Evolutionary conservation across 768 basidiomycete genomes (phyloP), one percentile per base, ranked within the genome.

Genomic region (Podaxis sp.): DNA sequence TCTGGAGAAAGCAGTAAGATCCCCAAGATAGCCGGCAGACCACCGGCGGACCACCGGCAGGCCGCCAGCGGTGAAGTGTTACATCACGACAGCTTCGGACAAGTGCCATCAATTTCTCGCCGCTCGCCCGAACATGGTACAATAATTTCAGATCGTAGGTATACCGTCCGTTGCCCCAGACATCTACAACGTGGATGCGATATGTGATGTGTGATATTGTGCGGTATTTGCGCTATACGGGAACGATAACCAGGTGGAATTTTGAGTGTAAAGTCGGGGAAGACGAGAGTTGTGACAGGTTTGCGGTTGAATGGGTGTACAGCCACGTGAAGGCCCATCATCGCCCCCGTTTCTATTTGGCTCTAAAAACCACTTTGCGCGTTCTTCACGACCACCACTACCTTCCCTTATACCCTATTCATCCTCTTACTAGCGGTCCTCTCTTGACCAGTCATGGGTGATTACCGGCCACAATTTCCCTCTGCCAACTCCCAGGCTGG

Each of bases 401-500:
- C 55, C 65, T 70, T 63, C 38, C 22, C 61, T 49, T 44, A 52
- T 38, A 57, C 48, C 59, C 65, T 42, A 59, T 39, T 22, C 60
- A 26, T 59, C n/a, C 19, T 36, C 42, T 52, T 54, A 65, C 42
- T 63, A 66, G 55, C 52, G 48, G 52, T 57, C 58, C 51, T 63
- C 60, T 59, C 42, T 62, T 63, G 52, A 51, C 51, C 66, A 61
- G 64, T 63, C 67, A 82, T 76, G 77, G 75, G 79, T 64, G 77
- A 78, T 70, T 72, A 73, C 60, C 75, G 74, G 52, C 73, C 77
- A 48, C 77, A 76, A 64, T 71, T 74, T 22, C 78, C 75, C 39
- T 76, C 75, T 38, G 70, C 64, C 46, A 72, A 72, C 61, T 71
- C 77, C 39, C 71, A 75, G 59, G 59, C 59, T n/a, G 65, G 66